Conservation (phyloP, 1,284 basidiomycete genomes). For the Cerioporus squamosus region DNA sequence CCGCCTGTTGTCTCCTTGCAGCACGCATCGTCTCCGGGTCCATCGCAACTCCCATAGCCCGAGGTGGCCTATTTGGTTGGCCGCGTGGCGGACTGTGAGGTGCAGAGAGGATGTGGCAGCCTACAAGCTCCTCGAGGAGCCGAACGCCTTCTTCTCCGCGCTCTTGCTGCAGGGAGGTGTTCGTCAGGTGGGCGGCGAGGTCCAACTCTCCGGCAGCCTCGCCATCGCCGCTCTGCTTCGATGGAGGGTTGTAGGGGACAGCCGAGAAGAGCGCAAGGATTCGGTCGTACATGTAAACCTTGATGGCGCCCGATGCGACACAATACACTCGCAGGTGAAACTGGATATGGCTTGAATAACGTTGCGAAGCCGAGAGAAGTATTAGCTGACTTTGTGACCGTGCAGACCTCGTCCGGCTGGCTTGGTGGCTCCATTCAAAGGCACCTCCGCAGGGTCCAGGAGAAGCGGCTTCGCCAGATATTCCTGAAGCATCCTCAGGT, state of each 20-base stretch:
- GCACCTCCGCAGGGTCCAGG: constrained; percentile 65
- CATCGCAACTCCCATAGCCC: constrained; percentile 23
- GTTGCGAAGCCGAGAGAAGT: constrained; percentile 11
- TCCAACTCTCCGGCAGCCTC: constrained; percentile 41
- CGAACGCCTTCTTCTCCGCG: constrained; percentile 71
- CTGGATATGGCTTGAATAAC: constrained; percentile 42
- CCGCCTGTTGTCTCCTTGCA: constrained; percentile 8
- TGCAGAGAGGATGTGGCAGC: constrained; percentile 56
- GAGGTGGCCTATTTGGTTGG: constrained; percentile 19
- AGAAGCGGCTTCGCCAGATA: constrained; percentile 82
- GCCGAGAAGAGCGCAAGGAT: constrained; percentile 89
- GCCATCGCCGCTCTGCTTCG: constrained; percentile 28
- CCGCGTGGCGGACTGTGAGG: background rate
- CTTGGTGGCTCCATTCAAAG: constrained; percentile 31
- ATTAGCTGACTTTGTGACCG: constrained; percentile 69
- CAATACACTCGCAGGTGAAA: constrained; percentile 97
- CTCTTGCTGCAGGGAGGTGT: constrained; percentile 89
- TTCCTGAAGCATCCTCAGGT: constrained; percentile 58
- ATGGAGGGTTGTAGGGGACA: constrained; percentile 56
- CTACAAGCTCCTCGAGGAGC: constrained; percentile 78
- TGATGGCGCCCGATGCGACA: constrained; percentile 81
- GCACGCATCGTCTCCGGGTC: constrained; percentile 25
- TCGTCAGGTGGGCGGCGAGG: constrained; percentile 88
- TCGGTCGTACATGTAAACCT: constrained; percentile 79
- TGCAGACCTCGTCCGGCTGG: constrained; percentile 35